A percentile compares a stretch with the other conserved stretches of the same genome.
phyloP scores from a whole-genome alignment of 2,329 filamentous ascomycete species.

The Malbranchea zuffiana region DNA sequence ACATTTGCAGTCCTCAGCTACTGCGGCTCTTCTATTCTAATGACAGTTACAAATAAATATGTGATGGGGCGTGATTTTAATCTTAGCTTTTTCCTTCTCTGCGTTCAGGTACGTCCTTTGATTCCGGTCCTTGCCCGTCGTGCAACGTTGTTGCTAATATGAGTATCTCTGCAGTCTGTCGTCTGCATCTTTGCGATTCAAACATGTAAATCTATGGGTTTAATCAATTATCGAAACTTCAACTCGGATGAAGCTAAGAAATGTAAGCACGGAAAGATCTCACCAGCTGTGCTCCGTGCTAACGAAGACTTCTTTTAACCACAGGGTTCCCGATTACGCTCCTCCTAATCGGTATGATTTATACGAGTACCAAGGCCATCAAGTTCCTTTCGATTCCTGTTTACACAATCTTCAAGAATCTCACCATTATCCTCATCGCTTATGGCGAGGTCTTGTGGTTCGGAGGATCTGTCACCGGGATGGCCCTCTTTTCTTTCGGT shows the following conservation, averaged over 20 bases:
- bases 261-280: constrained; percentile 55
- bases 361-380: constrained; percentile 89
- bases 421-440: constrained; percentile 97
- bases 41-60: constrained; percentile 99
- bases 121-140: neutral
- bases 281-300: neutral
- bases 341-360: constrained; percentile 97
- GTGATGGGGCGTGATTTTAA: constrained; percentile 88
- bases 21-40: constrained; percentile 91
- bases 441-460: constrained; percentile 99
- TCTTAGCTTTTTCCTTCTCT: constrained; percentile 89
- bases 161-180: constrained; percentile 51
- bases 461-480: constrained; percentile 75
- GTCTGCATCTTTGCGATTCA: constrained; percentile 82
- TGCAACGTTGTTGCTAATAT: neutral
- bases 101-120: constrained; percentile 62
- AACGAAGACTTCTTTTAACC: neutral
- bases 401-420: constrained; percentile 99
- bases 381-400: constrained; percentile 96
- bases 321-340: constrained; percentile 92
- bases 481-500: constrained; percentile 86
- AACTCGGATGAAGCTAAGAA: constrained; percentile 81
- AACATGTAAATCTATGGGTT: constrained; percentile 63
- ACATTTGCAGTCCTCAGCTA: constrained; percentile 75
- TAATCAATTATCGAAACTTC: constrained; percentile 78